These are phyloP conservation scores for Erigeron canadensis DNA, from an alignment of 129 eudicot genomes.

Conservation along the genomic window DNA sequence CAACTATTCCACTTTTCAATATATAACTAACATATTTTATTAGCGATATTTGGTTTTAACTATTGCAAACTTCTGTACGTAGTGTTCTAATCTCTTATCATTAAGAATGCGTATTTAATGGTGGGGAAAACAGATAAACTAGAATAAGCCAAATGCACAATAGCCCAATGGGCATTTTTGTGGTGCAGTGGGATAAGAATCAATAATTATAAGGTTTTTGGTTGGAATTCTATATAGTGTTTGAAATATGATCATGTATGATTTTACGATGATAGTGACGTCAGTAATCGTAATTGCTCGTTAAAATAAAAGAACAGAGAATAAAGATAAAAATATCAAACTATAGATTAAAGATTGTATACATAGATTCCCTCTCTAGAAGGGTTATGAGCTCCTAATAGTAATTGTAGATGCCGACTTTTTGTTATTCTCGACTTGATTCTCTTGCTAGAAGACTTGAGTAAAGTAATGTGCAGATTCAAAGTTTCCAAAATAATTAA, in stretches of 20 bases:
- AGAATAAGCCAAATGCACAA: too few species aligned
- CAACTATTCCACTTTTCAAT: constrained; percentile 17
- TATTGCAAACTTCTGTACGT: not conserved
- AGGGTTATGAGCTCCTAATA: not conserved
- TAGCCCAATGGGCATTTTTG: too few species aligned
- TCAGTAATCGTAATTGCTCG: too few species aligned
- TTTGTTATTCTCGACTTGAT: not conserved
- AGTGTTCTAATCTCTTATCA: not conserved
- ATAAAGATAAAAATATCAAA: too few species aligned
- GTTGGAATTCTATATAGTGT: too few species aligned
- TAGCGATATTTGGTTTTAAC: not conserved
- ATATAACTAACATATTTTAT: not conserved
- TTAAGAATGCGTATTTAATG: too few species aligned
- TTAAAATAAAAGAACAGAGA: too few species aligned
- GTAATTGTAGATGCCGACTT: not conserved
- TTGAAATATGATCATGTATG: too few species aligned
- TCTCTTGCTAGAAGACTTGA: not conserved
- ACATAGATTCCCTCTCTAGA: constrained; percentile 6
- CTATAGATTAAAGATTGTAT: not conserved
- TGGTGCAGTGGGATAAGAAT: too few species aligned
- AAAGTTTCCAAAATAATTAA: not conserved
- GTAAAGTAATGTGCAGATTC: not conserved
- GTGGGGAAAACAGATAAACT: not conserved
- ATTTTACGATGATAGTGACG: too few species aligned
- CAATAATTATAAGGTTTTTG: too few species aligned